phyloP scores from a whole-genome alignment of 1,284 basidiomycete genomes.

The Pseudozyma sp. region DNA sequence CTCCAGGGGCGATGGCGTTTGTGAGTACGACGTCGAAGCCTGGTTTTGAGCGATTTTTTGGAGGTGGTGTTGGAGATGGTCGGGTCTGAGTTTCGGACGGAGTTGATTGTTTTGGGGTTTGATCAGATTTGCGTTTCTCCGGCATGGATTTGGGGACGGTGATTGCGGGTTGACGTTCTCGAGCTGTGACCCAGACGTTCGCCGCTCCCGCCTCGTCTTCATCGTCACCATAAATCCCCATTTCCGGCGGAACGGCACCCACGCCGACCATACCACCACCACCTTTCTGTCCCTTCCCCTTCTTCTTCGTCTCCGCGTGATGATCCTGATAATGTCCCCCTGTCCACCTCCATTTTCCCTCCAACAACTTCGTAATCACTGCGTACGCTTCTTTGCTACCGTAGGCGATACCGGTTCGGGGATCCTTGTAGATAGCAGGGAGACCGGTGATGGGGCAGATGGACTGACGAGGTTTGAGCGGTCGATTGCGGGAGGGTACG shows the following conservation, averaged over 20 bases:
- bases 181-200: conserved; percentile 19
- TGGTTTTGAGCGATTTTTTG: conserved; percentile 20
- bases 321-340: conserved; percentile 20
- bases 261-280: background rate
- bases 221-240: conserved; percentile 48
- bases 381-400: conserved; percentile 78
- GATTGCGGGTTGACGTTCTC: background rate
- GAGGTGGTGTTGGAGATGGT: background rate
- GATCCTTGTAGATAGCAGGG: conserved; percentile 76
- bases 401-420: conserved; percentile 80
- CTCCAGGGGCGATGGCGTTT: conserved; percentile 50
- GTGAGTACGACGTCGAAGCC: conserved; percentile 42
- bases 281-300: background rate
- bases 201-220: conserved; percentile 37
- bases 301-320: background rate
- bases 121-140: background rate
- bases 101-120: background rate
- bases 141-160: background rate
- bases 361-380: conserved; percentile 74
- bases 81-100: background rate
- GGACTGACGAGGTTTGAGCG: conserved; percentile 67
- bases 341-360: conserved; percentile 70
- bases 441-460: conserved; percentile 71
- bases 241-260: conserved; percentile 31
- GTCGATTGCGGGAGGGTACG: conserved; percentile 69